Base-by-base conservation (phyloP, 352 stramenopile genomes). In the Phytophthora multivora region DNA sequence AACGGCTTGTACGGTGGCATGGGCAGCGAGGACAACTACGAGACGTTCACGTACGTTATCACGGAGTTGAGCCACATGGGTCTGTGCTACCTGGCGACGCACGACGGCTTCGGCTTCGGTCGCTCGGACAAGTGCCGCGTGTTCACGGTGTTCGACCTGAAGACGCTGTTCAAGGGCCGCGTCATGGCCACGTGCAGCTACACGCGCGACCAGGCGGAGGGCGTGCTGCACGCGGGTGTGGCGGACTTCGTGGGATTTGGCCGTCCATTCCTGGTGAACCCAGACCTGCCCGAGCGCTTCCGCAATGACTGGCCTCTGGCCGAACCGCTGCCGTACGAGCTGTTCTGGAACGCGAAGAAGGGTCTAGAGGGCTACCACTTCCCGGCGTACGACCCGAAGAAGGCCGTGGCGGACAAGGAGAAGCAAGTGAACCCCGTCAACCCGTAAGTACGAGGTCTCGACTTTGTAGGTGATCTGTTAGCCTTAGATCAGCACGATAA, bases 41-140 rank as follows among this genome's bases (percentile, higher is more conserved):
- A 79, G 46, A 62, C 80, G 30, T 84, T 80, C 51, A 67, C 59
- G 45, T 79, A 81, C 49, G 56, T 69, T 3, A 57, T 76, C 43
- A 35, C 47, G 36, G 35, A 69, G 33, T 63, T 87, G 21, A 63
- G 64, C 40, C 60, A 66, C 26, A 56, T 70, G 51, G 47, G 72
- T 4, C 49, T 87, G 11, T 66, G 63, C 19, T 86, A 81, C 49
- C 5, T 88, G 36, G 67, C 63, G n/a, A 62, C 62, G 12, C 54
- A 71, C 21, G 69, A 78, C 13, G 69, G 65, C 51, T 70, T 71
- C 15, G 62, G 61, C 43, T 78, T 81, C 26, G 69, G 69, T 6
- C 61, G 57, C 16, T 71, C 66, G 38, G 58, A 75, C 57, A 67
- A 75, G 59, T 58, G 49, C 39, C 49, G 40, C 6, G 25, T 71